phyloP scores from a whole-genome alignment of 2,329 filamentous ascomycete species.

The Hypoxylon sp. region DNA sequence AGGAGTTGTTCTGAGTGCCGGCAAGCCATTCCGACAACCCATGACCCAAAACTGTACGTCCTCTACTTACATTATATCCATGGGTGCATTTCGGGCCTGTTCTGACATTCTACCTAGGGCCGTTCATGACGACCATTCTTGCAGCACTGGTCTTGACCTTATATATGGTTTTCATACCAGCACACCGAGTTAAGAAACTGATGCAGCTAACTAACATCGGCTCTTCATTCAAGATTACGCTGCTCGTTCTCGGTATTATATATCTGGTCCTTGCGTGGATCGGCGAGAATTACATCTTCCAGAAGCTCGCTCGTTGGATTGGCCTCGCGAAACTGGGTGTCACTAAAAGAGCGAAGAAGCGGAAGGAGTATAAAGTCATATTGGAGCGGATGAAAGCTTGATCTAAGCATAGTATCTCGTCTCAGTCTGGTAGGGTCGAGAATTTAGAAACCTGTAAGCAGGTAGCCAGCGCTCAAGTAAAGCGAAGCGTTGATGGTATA shows the following conservation, averaged over 20 bases:
- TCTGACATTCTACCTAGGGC: slow-evolving; percentile 67
- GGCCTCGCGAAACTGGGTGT: slow-evolving; percentile 72
- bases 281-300: slow-evolving; percentile 79
- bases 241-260: slow-evolving; percentile 76
- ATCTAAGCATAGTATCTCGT: slow-evolving; percentile 9
- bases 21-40: slow-evolving; percentile 86
- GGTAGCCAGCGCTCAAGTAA: not conserved
- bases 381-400: slow-evolving; percentile 71
- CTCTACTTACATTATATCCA: not conserved
- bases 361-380: slow-evolving; percentile 90
- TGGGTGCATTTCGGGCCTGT: not conserved
- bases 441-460: not conserved
- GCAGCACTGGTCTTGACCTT: slow-evolving; percentile 74
- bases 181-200: slow-evolving; percentile 73
- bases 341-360: slow-evolving; percentile 75
- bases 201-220: slow-evolving; percentile 91
- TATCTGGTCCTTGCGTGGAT: slow-evolving; percentile 79
- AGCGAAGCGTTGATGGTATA: not conserved
- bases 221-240: slow-evolving; percentile 76
- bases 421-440: not conserved
- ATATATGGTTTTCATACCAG: slow-evolving; percentile 86
- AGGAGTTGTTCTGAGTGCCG: slow-evolving; percentile 90
- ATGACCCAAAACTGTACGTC: slow-evolving; percentile 82
- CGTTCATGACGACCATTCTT: slow-evolving; percentile 84
- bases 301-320: slow-evolving; percentile 74